Percentiles rank a stretch among this genome's conserved stretches.
These are phyloP conservation scores for Fusarium domesticum DNA, from an alignment of 2,329 filamentous ascomycete genomes.

Conservation along the genomic window DNA sequence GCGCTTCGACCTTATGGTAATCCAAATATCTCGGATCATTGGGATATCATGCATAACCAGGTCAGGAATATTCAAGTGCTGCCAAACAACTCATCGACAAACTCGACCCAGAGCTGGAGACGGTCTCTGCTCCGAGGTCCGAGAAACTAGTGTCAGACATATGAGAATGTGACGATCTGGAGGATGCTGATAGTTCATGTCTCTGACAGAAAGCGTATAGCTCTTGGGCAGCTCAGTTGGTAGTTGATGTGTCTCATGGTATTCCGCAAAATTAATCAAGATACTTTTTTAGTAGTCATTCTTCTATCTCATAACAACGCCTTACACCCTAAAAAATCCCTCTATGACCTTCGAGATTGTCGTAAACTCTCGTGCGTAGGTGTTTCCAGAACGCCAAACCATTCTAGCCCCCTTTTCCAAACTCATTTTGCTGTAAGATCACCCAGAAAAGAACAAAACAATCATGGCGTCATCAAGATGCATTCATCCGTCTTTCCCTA, in stretches of 20 bases:
- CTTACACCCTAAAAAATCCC: conserved; percentile 9
- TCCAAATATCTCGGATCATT: conserved; percentile 39
- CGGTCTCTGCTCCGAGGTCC: conserved; percentile 8
- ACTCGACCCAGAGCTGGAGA: conserved; percentile 22
- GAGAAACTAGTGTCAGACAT: no score
- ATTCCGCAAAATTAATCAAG: neutral
- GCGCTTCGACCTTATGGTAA: conserved; percentile 42
- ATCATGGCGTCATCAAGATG: conserved; percentile 2
- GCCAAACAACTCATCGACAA: conserved; percentile 30
- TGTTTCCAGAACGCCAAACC: neutral
- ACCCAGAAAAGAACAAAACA: conserved; percentile 9
- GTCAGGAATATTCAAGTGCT: conserved; percentile 35
- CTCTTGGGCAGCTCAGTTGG: no score
- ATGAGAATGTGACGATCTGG: no score
- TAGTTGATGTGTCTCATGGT: neutral
- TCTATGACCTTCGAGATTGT: neutral
- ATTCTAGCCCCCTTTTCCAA: neutral
- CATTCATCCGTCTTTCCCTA: neutral
- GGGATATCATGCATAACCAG: conserved; percentile 38
- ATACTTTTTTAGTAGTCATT: neutral
- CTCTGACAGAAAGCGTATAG: no score
- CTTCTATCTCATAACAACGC: neutral
- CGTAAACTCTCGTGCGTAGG: neutral
- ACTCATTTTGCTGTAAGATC: neutral
- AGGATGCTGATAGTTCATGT: no score